Conservation (phyloP, 306 rosid genomes). For the Sechiopsis laciniata region DNA sequence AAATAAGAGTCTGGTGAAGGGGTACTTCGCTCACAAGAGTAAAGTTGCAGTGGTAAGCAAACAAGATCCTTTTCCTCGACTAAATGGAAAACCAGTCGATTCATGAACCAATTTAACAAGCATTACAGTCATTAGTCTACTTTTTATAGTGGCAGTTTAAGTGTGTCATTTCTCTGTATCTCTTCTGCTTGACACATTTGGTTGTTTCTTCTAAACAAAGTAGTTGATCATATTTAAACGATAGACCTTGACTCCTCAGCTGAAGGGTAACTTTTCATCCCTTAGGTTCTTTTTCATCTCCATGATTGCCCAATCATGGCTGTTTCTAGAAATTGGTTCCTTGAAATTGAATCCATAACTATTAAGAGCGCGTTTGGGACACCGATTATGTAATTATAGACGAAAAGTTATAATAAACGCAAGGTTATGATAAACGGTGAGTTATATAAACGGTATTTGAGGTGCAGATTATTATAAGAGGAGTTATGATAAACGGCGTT, state of each 20-base stretch:
- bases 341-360: too few relatives aligned
- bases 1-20: constrained; percentile 72
- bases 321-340: too few relatives aligned
- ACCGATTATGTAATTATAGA: too few relatives aligned
- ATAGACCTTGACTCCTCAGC: background rate
- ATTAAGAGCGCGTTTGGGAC: too few relatives aligned
- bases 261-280: too few relatives aligned
- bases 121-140: background rate
- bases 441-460: too few relatives aligned
- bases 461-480: too few relatives aligned
- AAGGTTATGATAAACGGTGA: too few relatives aligned
- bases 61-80: constrained; percentile 88
- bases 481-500: too few relatives aligned
- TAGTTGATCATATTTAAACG: background rate
- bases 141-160: background rate
- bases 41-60: constrained; percentile 90
- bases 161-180: background rate
- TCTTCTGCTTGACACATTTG: background rate
- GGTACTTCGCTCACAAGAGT: constrained; percentile 96
- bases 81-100: constrained; percentile 77
- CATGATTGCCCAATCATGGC: too few relatives aligned
- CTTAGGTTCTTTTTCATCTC: too few relatives aligned
- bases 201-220: background rate
- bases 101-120: constrained; percentile 31
- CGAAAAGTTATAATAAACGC: too few relatives aligned